A percentile compares a stretch with the other conserved stretches of the same genome.
phyloP scores from a whole-genome alignment of 2,329 filamentous ascomycete genomes.

The Diaporthe ilicicola region DNA sequence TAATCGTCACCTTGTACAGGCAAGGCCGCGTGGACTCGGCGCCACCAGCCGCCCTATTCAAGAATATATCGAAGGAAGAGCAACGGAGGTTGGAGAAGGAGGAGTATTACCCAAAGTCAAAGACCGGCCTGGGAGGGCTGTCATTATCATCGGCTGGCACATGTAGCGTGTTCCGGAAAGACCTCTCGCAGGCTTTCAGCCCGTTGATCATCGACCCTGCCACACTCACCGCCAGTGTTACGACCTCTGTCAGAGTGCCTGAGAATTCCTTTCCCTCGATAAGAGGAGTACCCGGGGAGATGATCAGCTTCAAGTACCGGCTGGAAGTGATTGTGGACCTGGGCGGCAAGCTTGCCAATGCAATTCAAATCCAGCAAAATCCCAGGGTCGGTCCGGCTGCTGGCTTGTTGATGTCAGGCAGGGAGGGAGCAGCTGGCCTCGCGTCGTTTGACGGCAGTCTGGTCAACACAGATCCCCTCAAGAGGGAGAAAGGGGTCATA shows the following conservation, averaged over 20 bases:
- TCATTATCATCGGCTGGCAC: constrained; percentile 87
- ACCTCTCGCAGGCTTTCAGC: constrained; percentile 87
- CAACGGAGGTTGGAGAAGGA: constrained; percentile 77
- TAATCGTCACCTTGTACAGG: constrained; percentile 91
- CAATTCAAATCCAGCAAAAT: constrained; percentile 70
- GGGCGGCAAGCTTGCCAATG: constrained; percentile 83
- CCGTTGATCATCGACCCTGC: constrained; percentile 87
- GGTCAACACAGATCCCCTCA: constrained; percentile 85
- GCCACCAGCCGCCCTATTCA: constrained; percentile 61
- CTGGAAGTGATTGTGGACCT: constrained; percentile 93
- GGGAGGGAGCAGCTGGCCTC: constrained; percentile 39
- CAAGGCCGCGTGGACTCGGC: constrained; percentile 89
- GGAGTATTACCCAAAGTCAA: constrained; percentile 86
- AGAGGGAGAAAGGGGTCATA: constrained; percentile 92
- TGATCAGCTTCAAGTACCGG: constrained; percentile 96
- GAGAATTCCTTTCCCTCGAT: constrained; percentile 95
- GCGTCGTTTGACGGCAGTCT: constrained; percentile 67
- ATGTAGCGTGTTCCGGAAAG: constrained; percentile 93
- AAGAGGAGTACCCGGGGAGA: constrained; percentile 84
- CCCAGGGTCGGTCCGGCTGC: constrained; percentile 51
- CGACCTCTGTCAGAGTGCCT: constrained; percentile 83
- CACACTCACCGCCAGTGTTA: constrained; percentile 81
- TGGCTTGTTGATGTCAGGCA: constrained; percentile 36
- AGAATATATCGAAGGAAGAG: constrained; percentile 65
- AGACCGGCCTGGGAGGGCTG: constrained; percentile 85